Conservation (phyloP, 2,329 filamentous ascomycete genomes). For the Colletotrichum sp. region DNA sequence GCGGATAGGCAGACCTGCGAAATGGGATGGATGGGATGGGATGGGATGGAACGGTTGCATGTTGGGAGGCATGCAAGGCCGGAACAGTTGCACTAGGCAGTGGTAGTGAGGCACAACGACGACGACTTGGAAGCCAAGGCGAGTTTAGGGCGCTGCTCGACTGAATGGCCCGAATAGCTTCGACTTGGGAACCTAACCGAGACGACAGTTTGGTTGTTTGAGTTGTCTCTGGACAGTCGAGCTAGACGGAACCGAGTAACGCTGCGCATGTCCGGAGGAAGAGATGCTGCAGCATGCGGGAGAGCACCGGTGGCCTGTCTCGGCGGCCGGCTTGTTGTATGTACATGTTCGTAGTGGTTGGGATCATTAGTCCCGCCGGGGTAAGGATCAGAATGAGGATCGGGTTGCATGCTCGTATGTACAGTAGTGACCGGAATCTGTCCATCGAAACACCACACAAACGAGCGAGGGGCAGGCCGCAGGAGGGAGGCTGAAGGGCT, state of each 20-base stretch:
- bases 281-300: no score
- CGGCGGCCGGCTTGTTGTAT: no score
- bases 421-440: background rate
- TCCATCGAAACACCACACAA: background rate
- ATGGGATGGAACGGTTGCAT: slow-evolving; percentile 2
- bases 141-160: background rate
- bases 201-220: background rate
- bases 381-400: no score
- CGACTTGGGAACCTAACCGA: background rate
- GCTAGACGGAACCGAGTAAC: background rate
- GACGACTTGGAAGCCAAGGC: no score
- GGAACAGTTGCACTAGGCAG: background rate
- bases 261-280: no score
- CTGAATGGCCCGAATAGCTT: slow-evolving; percentile 3
- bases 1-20: no score
- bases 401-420: no score
- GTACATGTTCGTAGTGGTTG: no score
- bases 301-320: no score
- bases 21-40: slow-evolving; percentile 1
- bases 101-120: background rate
- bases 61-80: background rate
- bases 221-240: background rate
- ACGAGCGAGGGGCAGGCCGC: no score
- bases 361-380: no score
- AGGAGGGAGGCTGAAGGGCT: background rate